Conservation (phyloP, 495 filamentous ascomycete genomes). For the Rhizodiscina lignyota region DNA sequence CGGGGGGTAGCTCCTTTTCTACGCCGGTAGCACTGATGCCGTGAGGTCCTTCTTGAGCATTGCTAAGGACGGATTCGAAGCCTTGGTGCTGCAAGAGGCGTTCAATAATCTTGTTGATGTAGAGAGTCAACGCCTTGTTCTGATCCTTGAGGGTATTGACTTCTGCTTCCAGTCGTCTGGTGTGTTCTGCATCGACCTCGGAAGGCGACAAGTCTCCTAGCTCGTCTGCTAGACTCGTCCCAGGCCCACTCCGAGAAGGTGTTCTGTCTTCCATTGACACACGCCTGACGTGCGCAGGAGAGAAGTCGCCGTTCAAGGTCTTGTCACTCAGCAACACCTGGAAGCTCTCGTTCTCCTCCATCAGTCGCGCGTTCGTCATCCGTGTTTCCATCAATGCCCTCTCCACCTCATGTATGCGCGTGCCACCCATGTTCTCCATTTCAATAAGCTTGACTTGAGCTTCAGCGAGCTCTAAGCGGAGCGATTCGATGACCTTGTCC, state of each 20-base stretch:
- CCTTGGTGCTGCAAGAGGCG: conserved; percentile 84
- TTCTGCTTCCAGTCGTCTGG: conserved; percentile 55
- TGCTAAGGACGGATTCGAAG: conserved; percentile 83
- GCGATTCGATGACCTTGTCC: conserved; percentile 84
- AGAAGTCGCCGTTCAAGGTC: conserved; percentile 86
- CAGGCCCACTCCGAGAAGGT: background rate
- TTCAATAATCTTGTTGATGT: conserved; percentile 97
- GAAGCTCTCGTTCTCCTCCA: conserved; percentile 98
- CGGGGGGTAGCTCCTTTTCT: conserved; percentile 76
- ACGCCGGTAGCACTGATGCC: conserved; percentile 20
- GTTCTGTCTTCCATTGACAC: conserved; percentile 9
- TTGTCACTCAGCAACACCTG: conserved; percentile 85
- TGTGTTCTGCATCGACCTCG: conserved; percentile 25
- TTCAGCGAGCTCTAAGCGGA: conserved; percentile 83
- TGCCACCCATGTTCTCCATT: conserved; percentile 80
- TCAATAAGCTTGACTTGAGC: conserved; percentile 91
- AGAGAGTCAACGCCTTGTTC: conserved; percentile 90
- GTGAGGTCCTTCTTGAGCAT: conserved; percentile 34
- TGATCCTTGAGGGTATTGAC: conserved; percentile 73
- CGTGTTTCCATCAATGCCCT: conserved; percentile 73
- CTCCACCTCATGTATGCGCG: conserved; percentile 72
- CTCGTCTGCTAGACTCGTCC: conserved; percentile 70
- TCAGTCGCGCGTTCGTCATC: conserved; percentile 83
- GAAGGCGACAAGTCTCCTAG: conserved; percentile 30
- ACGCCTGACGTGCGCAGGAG: conserved; percentile 67